Evolutionary conservation across 768 basidiomycete genomes (phyloP), one percentile per base, ranked within the genome.

Genomic region (Gymnopilus junonius): DNA sequence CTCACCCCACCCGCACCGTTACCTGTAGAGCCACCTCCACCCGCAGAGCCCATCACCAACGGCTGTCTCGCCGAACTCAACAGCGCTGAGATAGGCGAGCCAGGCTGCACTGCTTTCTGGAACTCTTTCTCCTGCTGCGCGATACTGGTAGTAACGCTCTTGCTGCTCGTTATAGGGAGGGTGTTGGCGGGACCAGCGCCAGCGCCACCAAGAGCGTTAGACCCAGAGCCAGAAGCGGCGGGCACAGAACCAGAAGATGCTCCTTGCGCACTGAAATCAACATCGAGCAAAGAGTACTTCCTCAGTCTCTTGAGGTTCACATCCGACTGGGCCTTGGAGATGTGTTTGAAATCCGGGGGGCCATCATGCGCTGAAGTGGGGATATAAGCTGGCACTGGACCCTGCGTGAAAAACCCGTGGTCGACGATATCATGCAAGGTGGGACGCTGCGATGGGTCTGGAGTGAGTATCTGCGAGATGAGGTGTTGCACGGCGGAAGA

Each of bases 61-160:
- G 95, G 95, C 74, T 95, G 93, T 61, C 91, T 84, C 6, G 95
- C 95, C 2, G 94, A 95, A 67, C 87, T 91, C 69, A 99, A 84
- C 53, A 99, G 78, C 2, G 93, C 94, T 29, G 93, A 93, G 63
- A 99, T 96, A 0, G 97, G 97, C 64, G 91, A 93, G 43, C 93
- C 95, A 6, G 96, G 97, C 71, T 95, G 94, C 1, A 99, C 93
- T 1, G 95, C 97, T 70, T 91, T 90, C 79, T 92, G 91, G 89
- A 99, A 98, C 75, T 99, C 97, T 74, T 91, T 90, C 84, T 99
- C 97, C 72, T 94, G 93, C 69, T 94, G 85, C 3, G 90, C 89
- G 61, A 91, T 87, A 46, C 82, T 90, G 12, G 85, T 85, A 15
- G 84, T 84, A 58, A 82, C 79, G 51, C 78, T 83, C 71, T 80